Evolutionary conservation across 192 early-diverging fungal genomes (phyloP), one percentile per base, ranked within the genome.

Genomic region (Diversispora eburnea): DNA sequence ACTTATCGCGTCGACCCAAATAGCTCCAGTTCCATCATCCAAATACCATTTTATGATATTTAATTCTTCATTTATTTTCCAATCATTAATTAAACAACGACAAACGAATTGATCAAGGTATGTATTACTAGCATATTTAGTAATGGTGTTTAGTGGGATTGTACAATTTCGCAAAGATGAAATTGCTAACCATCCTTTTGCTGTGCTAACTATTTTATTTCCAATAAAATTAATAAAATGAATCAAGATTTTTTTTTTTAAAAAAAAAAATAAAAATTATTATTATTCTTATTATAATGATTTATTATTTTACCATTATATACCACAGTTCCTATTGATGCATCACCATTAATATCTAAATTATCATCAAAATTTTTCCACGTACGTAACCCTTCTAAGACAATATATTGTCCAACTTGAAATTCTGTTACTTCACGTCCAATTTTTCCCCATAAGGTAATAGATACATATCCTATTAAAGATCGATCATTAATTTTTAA

Each of bases 381-480:
- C 8, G 60, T 62, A 39, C 33, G 25, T 62, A 62, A 42, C 15
- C 60, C 60, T 42, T 62, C 60, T 41, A 62, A 15, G 17, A 62
- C 60, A 43, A 62, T 62, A 62, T 62, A 62, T 17, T 62, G 60
- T 15, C 60, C 60, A 3, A 62, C 15, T 6, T 62, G 39, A 62
- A 41, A 62, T 42, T 62, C 15, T 7, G 60, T 17, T 42, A 20
- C 5, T 9, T 2, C 39, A 0, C 39, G 39, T 15, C 60, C 60
- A 62, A 62, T 41, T 13, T 33, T 62, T 17, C 39, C 60, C 60
- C 60, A 62, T 41, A 62, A 15, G 3, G 60, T 62, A 15, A 62
- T 33, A 15, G 10, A 15, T 5, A 15, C 6, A 41, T 12, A 6
- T 43, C 60, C 60, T 62, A 41, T 8, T 62, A 4, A 5, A 62